Percentiles rank a stretch among this genome's conserved stretches.
Conservation (phyloP, 164 flowering plant genomes). For the Houttuynia cordata region DNA sequence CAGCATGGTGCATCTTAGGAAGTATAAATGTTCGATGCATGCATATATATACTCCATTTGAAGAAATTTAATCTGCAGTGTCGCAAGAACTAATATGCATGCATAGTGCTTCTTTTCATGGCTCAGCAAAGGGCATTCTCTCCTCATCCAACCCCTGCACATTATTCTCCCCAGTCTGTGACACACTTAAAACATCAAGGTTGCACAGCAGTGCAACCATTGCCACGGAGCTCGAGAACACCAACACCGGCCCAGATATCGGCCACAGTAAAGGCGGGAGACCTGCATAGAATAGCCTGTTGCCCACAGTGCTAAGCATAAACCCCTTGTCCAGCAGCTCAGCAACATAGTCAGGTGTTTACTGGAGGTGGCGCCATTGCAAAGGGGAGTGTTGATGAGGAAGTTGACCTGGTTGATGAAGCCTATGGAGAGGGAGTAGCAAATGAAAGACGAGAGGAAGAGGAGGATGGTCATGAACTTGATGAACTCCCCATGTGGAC, state of each 20-base stretch:
- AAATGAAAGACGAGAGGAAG: slow-evolving; percentile 67
- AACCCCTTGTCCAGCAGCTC: slow-evolving; percentile 64
- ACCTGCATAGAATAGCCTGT: slow-evolving; percentile 65
- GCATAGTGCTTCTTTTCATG: too few species aligned
- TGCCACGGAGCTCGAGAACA: slow-evolving; percentile 46
- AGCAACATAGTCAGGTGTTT: slow-evolving; percentile 43
- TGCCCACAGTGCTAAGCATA: slow-evolving; percentile 65
- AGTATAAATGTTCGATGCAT: too few species aligned
- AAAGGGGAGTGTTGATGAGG: slow-evolving; percentile 56
- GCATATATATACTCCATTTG: too few species aligned
- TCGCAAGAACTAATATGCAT: too few species aligned
- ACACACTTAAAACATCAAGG: too few species aligned
- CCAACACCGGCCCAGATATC: slow-evolving; percentile 84
- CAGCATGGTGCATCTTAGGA: too few species aligned
- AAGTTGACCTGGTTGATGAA: slow-evolving; percentile 74
- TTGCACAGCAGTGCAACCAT: slow-evolving; percentile 6
- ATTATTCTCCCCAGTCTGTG: background rate
- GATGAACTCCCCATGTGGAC: slow-evolving; percentile 80
- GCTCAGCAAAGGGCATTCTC: too few species aligned
- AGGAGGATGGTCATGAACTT: slow-evolving; percentile 63
- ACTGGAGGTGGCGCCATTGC: slow-evolving; percentile 6
- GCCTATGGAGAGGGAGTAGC: slow-evolving; percentile 70
- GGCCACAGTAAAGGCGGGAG: slow-evolving; percentile 81
- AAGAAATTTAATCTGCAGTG: too few species aligned
- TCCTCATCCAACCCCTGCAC: too few species aligned